Base-by-base conservation (phyloP, 2,329 filamentous ascomycete genomes). In the Alternaria dauci region DNA sequence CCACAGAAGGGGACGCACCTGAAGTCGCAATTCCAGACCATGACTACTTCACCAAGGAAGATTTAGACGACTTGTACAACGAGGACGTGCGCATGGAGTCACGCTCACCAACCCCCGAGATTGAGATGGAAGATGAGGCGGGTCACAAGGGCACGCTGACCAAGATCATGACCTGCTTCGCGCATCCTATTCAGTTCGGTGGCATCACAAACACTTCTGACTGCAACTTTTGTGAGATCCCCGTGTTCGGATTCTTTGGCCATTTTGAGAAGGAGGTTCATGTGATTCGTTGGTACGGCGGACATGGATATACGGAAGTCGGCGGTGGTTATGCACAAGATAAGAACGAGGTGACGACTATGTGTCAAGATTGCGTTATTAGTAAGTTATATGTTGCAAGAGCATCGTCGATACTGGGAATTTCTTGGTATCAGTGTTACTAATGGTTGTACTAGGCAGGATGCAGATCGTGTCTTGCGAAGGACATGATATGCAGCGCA, bases 181-280 rank as follows among this genome's bases (percentile, higher is more conserved):
- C 79, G 1, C 80, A 82, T 48, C 81, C 81, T 0, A 76, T 83
- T 12, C 38, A 62, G 4, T 82, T 82, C 55, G 58, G 67, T 25
- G 41, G 38, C 7, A 16, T 43, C 4, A 11, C 42, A 0, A 57
- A 68, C 11, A 50, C 60, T 5, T 26, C 42, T 2, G 58, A 63
- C 25, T 84, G 82, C 63, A 75, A 79, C 59, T 84, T 80, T 71
- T 84, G 82, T 60, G 61, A 75, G 3, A 68, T 80, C 14, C 74
- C 78, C 12, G 52, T 68, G 0, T 83, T 81, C 46, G 77, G 79
- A 1, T 71, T 84, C 8, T 55, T 79, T 1, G 81, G 82, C 1
- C 69, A 79, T 3, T 78, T 75, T 2, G 69, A 74, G 52, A 63
- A 65, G 18, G 63, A 73, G 32, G 73, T 80, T 0, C 69, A 78